phyloP scores from a whole-genome alignment of 192 early-diverging fungal species.

The Umbelopsis vinacea region DNA sequence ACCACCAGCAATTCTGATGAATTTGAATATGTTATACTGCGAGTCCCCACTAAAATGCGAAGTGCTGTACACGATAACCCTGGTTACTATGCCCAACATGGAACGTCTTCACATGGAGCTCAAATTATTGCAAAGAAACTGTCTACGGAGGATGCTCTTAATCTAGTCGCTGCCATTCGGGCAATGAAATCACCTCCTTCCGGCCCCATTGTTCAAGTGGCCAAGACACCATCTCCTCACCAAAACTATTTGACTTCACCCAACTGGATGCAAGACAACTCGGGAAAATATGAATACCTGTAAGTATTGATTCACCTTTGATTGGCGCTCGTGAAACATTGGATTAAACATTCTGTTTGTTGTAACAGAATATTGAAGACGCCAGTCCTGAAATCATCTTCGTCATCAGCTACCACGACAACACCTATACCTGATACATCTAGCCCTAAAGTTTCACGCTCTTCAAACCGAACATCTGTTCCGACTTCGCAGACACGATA shows the following conservation, averaged over 20 bases:
- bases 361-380: conserved; percentile 10
- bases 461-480: background rate
- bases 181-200: conserved; percentile 8
- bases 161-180: conserved; percentile 10
- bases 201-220: conserved; percentile 4
- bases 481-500: background rate
- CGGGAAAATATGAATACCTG: conserved; percentile 27
- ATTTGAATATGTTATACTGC: conserved; percentile 13
- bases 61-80: background rate
- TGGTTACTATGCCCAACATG: background rate
- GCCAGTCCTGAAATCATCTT: background rate
- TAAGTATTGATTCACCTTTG: background rate
- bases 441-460: background rate
- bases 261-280: conserved; percentile 23
- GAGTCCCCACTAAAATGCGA: background rate
- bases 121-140: conserved; percentile 17
- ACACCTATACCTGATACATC: background rate
- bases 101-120: background rate
- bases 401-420: background rate
- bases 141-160: conserved; percentile 18
- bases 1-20: background rate
- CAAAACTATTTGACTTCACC: background rate
- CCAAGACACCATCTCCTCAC: conserved; percentile 1
- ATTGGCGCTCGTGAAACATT: background rate
- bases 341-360: background rate